Percentiles rank a stretch among this genome's conserved stretches.
Evolutionary conservation across 495 filamentous ascomycete genomes (phyloP).

Genomic region (Aspergillus mulundensis): DNA sequence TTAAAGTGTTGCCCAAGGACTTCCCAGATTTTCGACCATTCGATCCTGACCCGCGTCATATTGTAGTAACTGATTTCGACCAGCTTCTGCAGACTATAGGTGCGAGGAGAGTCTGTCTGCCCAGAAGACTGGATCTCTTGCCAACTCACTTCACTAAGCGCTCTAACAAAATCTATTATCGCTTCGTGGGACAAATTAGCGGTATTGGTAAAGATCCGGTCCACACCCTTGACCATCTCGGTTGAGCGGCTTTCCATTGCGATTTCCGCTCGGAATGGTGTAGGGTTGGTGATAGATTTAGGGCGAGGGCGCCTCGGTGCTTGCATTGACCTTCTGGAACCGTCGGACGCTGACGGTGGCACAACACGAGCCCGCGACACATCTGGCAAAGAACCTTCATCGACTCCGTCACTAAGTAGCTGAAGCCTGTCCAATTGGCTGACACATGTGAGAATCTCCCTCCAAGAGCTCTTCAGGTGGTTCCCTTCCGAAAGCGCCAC

Average conservation of each 20-base stretch:
- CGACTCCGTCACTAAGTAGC: constrained; percentile 88
- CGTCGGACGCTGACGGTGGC: constrained; percentile 41
- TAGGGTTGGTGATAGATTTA: constrained; percentile 58
- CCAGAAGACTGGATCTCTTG: constrained; percentile 97
- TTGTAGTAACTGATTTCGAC: constrained; percentile 99
- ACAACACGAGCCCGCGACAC: constrained; percentile 79
- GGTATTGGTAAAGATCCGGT: constrained; percentile 93
- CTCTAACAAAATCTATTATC: constrained; percentile 95
- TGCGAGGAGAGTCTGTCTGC: constrained; percentile 88
- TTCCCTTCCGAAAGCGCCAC: constrained; percentile 91
- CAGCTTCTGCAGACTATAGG: constrained; percentile 94
- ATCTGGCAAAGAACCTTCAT: constrained; percentile 88
- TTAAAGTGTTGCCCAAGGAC: constrained; percentile 97
- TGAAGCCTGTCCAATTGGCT: constrained; percentile 95
- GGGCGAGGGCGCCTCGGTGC: constrained; percentile 59
- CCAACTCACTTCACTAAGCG: constrained; percentile 95
- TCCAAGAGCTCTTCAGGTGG: constrained; percentile 82
- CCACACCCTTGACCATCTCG: constrained; percentile 87
- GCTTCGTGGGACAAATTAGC: constrained; percentile 90
- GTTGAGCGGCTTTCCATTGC: constrained; percentile 88
- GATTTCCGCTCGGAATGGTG: constrained; percentile 76
- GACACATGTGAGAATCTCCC: constrained; percentile 91
- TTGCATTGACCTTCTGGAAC: constrained; percentile 64
- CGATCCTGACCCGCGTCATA: constrained; percentile 95
- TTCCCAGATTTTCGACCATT: constrained; percentile 97